Evolutionary conservation across 2,329 filamentous ascomycete genomes (phyloP).

Genomic region (Exophiala mesophila): DNA sequence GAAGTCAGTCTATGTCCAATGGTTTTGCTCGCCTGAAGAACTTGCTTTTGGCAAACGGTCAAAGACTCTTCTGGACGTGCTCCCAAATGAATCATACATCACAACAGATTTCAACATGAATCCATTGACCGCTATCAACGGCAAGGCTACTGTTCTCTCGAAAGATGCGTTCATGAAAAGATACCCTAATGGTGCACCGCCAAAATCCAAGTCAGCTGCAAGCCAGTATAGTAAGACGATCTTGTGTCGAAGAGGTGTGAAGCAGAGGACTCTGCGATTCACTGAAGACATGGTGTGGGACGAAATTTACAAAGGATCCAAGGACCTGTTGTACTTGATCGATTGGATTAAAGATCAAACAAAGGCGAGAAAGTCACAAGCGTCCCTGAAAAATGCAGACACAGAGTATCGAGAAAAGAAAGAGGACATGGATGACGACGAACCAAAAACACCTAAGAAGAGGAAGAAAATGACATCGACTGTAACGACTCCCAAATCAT

Average conservation of each 20-base stretch:
- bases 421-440: constrained; percentile 35
- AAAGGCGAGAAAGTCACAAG: constrained; percentile 45
- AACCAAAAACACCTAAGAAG: constrained; percentile 52
- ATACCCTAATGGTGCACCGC: constrained; percentile 71
- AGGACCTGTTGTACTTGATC: constrained; percentile 62
- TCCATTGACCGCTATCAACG: constrained; percentile 81
- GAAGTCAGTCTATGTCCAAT: constrained; percentile 85
- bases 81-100: constrained; percentile 88
- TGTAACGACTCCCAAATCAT: constrained; percentile 38
- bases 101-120: constrained; percentile 84
- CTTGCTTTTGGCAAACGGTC: constrained; percentile 65
- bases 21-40: constrained; percentile 81
- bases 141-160: constrained; percentile 77
- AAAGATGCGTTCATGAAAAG: constrained; percentile 59
- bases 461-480: constrained; percentile 45
- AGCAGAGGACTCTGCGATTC: constrained; percentile 81
- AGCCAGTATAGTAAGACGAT: constrained; percentile 80
- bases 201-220: constrained; percentile 55
- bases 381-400: constrained; percentile 17
- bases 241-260: constrained; percentile 82
- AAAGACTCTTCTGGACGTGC: constrained; percentile 60
- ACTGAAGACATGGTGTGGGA: constrained; percentile 93
- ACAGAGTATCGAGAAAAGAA: constrained; percentile 23
- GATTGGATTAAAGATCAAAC: constrained; percentile 67
- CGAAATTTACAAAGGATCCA: constrained; percentile 63